These are phyloP conservation scores for Fusarium clavum DNA, from an alignment of 2,329 filamentous ascomycete genomes.

Conservation along the genomic window DNA sequence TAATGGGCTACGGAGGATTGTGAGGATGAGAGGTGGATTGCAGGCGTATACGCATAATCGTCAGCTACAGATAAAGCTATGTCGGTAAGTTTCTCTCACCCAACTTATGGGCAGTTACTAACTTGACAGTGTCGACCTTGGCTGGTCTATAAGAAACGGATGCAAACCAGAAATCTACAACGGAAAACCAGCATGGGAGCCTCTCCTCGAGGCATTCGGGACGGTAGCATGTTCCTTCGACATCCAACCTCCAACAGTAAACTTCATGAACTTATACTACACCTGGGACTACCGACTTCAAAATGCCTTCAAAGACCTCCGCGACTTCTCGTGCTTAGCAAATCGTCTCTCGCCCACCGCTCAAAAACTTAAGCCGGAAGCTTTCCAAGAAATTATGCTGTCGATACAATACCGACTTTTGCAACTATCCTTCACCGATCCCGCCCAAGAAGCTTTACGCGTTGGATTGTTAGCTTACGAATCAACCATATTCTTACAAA, in stretches of 20 bases:
- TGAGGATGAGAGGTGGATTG: conserved; percentile 45
- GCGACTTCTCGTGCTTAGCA: conserved; percentile 46
- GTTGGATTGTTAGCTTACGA: conserved; percentile 49
- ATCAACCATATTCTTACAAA: conserved; percentile 46
- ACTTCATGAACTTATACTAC: conserved; percentile 24
- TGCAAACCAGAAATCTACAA: conserved; percentile 41
- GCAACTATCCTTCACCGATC: conserved; percentile 35
- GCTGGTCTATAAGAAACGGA: conserved; percentile 44
- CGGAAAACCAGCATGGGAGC: conserved; percentile 36
- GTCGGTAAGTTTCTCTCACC: no score
- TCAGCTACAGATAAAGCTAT: conserved; percentile 47
- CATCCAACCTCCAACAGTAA: neutral
- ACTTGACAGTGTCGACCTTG: conserved; percentile 43
- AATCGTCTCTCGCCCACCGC: conserved; percentile 36
- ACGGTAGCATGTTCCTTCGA: conserved; percentile 1
- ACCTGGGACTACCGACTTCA: conserved; percentile 41
- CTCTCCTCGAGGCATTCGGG: conserved; percentile 16
- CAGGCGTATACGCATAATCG: conserved; percentile 40
- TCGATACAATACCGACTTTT: conserved; percentile 50
- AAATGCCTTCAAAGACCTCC: conserved; percentile 47
- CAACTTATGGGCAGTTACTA: no score
- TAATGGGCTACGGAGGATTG: conserved; percentile 41
- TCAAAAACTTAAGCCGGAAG: conserved; percentile 43
- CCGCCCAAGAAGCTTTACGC: conserved; percentile 40
- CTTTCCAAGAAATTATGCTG: conserved; percentile 48